Percentiles rank a stretch among this genome's conserved stretches.
phyloP scores from a whole-genome alignment of 441 rosid genomes.

The Aquilaria agallochum region DNA sequence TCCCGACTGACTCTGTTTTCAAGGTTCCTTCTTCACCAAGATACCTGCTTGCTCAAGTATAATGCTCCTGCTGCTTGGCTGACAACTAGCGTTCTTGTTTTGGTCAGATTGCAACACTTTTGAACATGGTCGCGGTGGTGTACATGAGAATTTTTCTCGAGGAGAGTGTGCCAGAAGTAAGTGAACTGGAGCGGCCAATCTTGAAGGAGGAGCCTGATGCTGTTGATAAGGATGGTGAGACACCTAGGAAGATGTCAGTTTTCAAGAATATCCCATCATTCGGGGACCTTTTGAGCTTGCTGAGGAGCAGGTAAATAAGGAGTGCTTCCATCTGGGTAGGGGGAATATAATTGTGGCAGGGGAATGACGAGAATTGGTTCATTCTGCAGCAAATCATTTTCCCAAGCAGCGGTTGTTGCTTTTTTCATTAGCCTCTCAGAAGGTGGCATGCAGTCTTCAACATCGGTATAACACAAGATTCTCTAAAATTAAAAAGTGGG shows the following conservation, averaged over 20 bases:
- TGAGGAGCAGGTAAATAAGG: slow-evolving; percentile 51
- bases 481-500: background rate
- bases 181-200: slow-evolving; percentile 42
- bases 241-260: slow-evolving; percentile 10
- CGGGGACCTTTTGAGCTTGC: slow-evolving; percentile 42
- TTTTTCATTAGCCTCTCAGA: slow-evolving; percentile 71
- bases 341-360: background rate
- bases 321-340: background rate
- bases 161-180: slow-evolving; percentile 29
- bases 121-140: slow-evolving; percentile 44
- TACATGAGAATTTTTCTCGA: slow-evolving; percentile 83
- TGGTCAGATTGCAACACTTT: slow-evolving; percentile 53
- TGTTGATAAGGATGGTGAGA: slow-evolving; percentile 23
- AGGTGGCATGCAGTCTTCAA: slow-evolving; percentile 59
- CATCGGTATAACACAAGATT: slow-evolving; percentile 37
- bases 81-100: background rate
- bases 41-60: background rate
- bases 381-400: slow-evolving; percentile 54
- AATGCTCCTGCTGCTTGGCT: background rate
- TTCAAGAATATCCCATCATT: slow-evolving; percentile 40
- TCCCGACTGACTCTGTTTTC: slow-evolving; percentile 48
- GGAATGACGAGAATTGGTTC: background rate
- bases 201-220: slow-evolving; percentile 28
- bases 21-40: slow-evolving; percentile 32
- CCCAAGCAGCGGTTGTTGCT: slow-evolving; percentile 66